Percentiles rank a stretch among this genome's conserved stretches.
Evolutionary conservation across 306 rosid species (phyloP).

Genomic region (Bauhinia variegata): DNA sequence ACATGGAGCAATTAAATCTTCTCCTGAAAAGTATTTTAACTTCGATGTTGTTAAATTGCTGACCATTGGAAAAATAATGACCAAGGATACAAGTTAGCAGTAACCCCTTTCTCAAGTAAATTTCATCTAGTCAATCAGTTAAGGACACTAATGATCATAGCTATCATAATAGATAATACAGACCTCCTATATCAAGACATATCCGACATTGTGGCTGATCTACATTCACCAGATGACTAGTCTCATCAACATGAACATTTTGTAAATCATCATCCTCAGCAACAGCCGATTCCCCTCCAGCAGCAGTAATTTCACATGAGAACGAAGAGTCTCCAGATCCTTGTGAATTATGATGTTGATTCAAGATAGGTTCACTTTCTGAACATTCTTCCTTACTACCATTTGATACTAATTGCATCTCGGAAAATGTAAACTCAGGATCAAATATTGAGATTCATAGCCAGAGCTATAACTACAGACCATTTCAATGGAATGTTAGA

Average conservation of each 20-base stretch:
- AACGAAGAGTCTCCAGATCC: conserved; percentile 57
- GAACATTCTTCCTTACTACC: conserved; percentile 58
- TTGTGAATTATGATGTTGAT: conserved; percentile 52
- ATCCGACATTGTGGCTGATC: conserved; percentile 93
- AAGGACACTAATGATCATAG: conserved; percentile 14
- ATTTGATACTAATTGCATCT: conserved; percentile 82
- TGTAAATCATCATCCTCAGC: conserved; percentile 46
- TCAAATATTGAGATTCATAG: conserved; percentile 49
- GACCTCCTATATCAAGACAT: conserved; percentile 94
- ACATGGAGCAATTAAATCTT: conserved; percentile 95
- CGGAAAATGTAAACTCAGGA: conserved; percentile 54
- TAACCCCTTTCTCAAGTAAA: conserved; percentile 12
- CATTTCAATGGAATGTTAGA: conserved; percentile 60
- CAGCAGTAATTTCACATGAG: conserved; percentile 72
- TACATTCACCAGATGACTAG: conserved; percentile 57
- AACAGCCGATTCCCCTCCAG: conserved; percentile 39
- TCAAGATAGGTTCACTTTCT: conserved; percentile 79
- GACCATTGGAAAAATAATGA: conserved; percentile 1
- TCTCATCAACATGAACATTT: conserved; percentile 54
- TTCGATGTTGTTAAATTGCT: conserved; percentile 6
- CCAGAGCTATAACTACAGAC: conserved; percentile 50
- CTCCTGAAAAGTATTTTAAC: conserved; percentile 56
- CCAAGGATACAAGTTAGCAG: background rate
- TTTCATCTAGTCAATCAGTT: conserved; percentile 16
- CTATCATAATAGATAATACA: conserved; percentile 28